Percentiles rank a stretch among this genome's conserved stretches.
Conservation (phyloP, 1,284 basidiomycete species). For the Laetiporus sulphureus region DNA sequence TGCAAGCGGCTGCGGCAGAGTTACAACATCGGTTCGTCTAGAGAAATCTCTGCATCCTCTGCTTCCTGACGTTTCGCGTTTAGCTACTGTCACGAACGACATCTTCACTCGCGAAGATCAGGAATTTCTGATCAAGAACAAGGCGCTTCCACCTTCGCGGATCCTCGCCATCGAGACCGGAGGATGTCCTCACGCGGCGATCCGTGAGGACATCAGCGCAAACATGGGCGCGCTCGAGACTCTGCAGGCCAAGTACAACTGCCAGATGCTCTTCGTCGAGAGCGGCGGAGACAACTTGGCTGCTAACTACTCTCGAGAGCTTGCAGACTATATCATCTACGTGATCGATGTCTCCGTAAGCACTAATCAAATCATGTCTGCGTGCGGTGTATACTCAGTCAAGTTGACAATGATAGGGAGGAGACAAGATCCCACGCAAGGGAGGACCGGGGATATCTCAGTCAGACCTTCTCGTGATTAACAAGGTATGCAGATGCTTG, state of each 20-base stretch:
- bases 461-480: conserved; percentile 91
- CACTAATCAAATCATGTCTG: not conserved
- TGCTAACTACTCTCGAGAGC: conserved; percentile 92
- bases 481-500: conserved; percentile 61
- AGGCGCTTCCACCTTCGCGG: conserved; percentile 78
- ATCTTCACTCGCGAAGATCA: conserved; percentile 98
- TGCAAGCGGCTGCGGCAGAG: conserved; percentile 78
- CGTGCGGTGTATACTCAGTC: not conserved
- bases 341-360: conserved; percentile 78
- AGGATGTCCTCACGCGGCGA: conserved; percentile 93
- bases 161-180: conserved; percentile 97
- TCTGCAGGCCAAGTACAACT: conserved; percentile 85
- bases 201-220: conserved; percentile 95
- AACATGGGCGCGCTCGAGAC: conserved; percentile 95
- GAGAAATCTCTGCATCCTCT: conserved; percentile 1
- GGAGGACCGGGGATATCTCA: conserved; percentile 96
- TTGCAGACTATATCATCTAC: conserved; percentile 97
- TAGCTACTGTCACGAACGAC: conserved; percentile 93
- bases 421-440: conserved; percentile 97
- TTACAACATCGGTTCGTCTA: conserved; percentile 79
- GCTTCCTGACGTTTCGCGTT: not conserved
- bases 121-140: conserved; percentile 92
- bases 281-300: conserved; percentile 95
- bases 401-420: conserved; percentile 48
- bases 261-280: conserved; percentile 88